These are phyloP conservation scores for Leishmania tropica DNA, from an alignment of 208 protist species.

Conservation along the genomic window DNA sequence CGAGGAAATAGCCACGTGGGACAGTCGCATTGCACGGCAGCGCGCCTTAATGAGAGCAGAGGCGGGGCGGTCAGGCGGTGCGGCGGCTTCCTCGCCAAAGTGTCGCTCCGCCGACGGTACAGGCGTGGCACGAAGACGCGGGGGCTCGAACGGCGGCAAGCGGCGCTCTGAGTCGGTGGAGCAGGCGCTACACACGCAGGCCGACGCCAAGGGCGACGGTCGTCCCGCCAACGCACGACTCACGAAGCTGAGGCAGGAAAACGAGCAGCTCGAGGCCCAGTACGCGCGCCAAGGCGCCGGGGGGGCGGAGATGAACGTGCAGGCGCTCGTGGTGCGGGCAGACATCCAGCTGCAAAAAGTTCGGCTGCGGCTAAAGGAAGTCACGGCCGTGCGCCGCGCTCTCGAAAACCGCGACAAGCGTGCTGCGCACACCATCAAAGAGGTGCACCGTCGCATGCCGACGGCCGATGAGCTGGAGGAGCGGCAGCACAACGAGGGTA, in stretches of 20 bases:
- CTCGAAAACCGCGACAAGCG: constrained; percentile 65
- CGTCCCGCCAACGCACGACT: constrained; percentile 15
- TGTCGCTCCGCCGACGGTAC: neutral
- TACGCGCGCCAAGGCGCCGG: constrained; percentile 39
- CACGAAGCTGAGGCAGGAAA: constrained; percentile 33
- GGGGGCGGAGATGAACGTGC: constrained; percentile 17
- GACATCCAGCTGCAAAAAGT: constrained; percentile 52
- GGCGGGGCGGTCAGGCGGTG: neutral
- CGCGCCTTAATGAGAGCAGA: constrained; percentile 2
- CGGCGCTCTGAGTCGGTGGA: constrained; percentile 33
- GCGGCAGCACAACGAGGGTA: constrained; percentile 67
- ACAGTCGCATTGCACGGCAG: constrained; percentile 35
- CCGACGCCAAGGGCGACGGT: constrained; percentile 10
- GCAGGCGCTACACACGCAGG: constrained; percentile 14
- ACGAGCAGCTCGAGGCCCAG: constrained; percentile 32
- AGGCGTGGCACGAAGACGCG: neutral
- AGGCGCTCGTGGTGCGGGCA: constrained; percentile 43
- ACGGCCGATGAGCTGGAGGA: constrained; percentile 38
- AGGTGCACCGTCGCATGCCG: constrained; percentile 45
- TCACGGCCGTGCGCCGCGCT: constrained; percentile 38
- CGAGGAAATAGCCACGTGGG: constrained; percentile 32
- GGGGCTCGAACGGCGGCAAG: neutral
- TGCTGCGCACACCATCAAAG: constrained; percentile 63
- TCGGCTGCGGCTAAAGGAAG: constrained; percentile 41
- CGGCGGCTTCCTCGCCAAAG: neutral